Percentiles rank a stretch among this genome's conserved stretches.
These are phyloP conservation scores for Taphrina deformans DNA, from an alignment of 1,139 yeast species.

Conservation along the genomic window DNA sequence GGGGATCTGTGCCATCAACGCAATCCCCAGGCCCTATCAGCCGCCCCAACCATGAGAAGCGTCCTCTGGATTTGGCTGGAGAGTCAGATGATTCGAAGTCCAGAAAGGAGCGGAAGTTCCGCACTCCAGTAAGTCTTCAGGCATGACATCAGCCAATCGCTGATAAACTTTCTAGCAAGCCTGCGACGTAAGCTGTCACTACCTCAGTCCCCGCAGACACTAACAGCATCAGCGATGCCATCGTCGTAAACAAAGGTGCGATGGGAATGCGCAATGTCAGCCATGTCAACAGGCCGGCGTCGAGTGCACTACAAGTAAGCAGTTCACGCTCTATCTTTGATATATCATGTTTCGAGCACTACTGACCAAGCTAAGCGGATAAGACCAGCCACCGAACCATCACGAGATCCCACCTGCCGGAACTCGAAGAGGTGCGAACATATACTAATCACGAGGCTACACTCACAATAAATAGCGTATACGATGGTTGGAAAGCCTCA, in stretches of 20 bases:
- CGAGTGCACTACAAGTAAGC: constrained; percentile 23
- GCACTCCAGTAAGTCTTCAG: constrained; percentile 6
- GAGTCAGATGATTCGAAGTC: background rate
- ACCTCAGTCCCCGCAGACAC: too few relatives aligned
- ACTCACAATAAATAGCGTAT: constrained; percentile 1
- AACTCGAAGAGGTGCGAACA: constrained; percentile 14
- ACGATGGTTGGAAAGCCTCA: constrained; percentile 19
- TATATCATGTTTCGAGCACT: background rate
- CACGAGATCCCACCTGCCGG: constrained; percentile 28
- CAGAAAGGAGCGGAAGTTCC: constrained; percentile 15
- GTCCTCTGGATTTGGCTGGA: background rate
- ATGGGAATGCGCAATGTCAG: constrained; percentile 26
- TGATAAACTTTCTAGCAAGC: constrained; percentile 3
- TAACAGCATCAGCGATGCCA: constrained; percentile 18
- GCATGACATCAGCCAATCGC: too few relatives aligned
- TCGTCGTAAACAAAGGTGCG: constrained; percentile 27
- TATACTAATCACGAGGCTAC: background rate
- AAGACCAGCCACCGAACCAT: constrained; percentile 21
- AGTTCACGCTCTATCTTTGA: too few relatives aligned
- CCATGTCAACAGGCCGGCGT: constrained; percentile 31
- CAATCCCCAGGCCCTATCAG: background rate
- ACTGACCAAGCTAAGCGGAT: constrained; percentile 5
- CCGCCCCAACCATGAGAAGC: background rate
- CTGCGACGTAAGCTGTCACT: background rate
- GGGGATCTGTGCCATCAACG: background rate